These are phyloP conservation scores for Eimeria zaria DNA, from an alignment of 169 alveolate genomes.

Conservation along the genomic window DNA sequence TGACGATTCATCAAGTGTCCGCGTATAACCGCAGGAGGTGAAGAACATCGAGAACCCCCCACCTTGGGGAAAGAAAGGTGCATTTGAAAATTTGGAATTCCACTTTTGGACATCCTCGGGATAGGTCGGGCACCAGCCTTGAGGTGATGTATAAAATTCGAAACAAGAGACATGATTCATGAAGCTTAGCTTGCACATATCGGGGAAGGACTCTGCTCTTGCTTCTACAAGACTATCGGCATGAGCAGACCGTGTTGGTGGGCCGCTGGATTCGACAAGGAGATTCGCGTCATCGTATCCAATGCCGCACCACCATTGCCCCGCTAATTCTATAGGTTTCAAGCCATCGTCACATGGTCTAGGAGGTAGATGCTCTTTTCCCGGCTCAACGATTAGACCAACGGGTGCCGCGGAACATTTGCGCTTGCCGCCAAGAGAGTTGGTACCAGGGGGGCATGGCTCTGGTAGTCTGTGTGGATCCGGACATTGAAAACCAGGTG, in stretches of 20 bases:
- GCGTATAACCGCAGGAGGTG: slow-evolving; percentile 61
- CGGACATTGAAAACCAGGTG: slow-evolving; percentile 71
- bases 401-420: slow-evolving; percentile 31
- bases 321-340: slow-evolving; percentile 29
- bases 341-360: slow-evolving; percentile 50
- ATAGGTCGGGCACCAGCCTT: slow-evolving; percentile 11
- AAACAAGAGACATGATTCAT: slow-evolving; percentile 10
- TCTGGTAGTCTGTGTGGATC: slow-evolving; percentile 26
- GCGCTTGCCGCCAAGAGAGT: slow-evolving; percentile 58
- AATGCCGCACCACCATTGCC: slow-evolving; percentile 66
- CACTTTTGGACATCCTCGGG: not conserved
- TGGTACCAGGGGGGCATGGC: slow-evolving; percentile 64
- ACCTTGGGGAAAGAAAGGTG: not conserved
- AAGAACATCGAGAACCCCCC: slow-evolving; percentile 48
- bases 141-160: not conserved
- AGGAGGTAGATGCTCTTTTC: slow-evolving; percentile 62
- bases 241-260: slow-evolving; percentile 22
- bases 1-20: not conserved
- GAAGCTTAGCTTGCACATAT: not conserved
- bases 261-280: not conserved
- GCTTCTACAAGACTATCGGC: not conserved
- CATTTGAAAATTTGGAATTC: not conserved
- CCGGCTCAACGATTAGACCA: slow-evolving; percentile 35
- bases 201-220: not conserved
- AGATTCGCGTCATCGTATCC: slow-evolving; percentile 10